A percentile compares a stretch with the other conserved stretches of the same genome.
Conservation (phyloP, 2,329 filamentous ascomycete species). For the Lecanoromycetidae sp. region DNA sequence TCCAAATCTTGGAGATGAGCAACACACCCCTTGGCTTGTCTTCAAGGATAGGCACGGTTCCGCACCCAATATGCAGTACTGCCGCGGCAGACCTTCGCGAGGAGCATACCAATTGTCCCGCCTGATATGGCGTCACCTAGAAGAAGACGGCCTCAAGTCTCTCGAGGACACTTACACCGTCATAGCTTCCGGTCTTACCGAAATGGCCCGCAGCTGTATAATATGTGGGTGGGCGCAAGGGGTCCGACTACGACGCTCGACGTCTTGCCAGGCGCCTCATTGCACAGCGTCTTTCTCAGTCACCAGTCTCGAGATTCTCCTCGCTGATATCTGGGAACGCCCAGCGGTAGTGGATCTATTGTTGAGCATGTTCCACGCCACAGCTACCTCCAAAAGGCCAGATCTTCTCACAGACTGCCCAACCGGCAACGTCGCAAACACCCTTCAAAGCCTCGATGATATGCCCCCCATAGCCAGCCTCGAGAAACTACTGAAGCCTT, state of each 20-base stretch:
- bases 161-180: neutral
- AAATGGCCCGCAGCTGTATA: neutral
- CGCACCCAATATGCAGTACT: neutral
- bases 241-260: neutral
- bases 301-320: neutral
- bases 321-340: conserved; percentile 1
- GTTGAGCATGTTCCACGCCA: neutral
- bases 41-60: neutral
- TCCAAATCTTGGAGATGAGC: neutral
- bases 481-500: neutral
- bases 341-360: neutral
- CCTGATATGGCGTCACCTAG: neutral
- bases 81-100: neutral
- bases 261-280: neutral
- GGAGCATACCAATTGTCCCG: neutral
- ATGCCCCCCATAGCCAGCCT: neutral
- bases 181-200: neutral
- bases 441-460: neutral
- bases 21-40: neutral
- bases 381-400: neutral
- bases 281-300: neutral
- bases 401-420: neutral
- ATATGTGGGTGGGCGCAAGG: neutral
- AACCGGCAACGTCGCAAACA: neutral
- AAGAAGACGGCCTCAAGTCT: neutral